Evolutionary conservation across 2,329 filamentous ascomycete species (phyloP).

Genomic region (Nemania sp.): DNA sequence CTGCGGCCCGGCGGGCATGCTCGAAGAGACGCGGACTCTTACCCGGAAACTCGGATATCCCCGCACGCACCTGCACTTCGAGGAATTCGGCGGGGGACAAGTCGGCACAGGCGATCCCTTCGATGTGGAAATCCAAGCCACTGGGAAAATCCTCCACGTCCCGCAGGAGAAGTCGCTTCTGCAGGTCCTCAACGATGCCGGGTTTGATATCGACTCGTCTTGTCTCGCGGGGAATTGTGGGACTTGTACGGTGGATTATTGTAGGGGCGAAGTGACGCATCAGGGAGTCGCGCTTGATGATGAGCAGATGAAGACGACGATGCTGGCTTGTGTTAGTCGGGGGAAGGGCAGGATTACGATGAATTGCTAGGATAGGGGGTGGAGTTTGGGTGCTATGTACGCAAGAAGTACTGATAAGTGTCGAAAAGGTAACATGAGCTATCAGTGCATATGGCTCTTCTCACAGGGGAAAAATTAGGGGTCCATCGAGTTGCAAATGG

Average conservation of each 20-base stretch:
- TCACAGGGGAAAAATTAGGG: too few species aligned
- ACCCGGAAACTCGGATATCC: conserved; percentile 32
- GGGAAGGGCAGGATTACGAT: conserved; percentile 37
- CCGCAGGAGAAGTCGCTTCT: conserved; percentile 38
- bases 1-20: conserved; percentile 35
- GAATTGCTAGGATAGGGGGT: conserved; percentile 20
- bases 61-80: conserved; percentile 33
- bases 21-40: conserved; percentile 29
- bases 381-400: too few species aligned
- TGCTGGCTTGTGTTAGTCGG: conserved; percentile 40
- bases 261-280: conserved; percentile 36
- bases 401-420: too few species aligned
- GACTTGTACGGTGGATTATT: conserved; percentile 38
- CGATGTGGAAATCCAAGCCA: conserved; percentile 35
- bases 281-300: conserved; percentile 37
- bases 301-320: conserved; percentile 33
- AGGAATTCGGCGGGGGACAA: conserved; percentile 36
- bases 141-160: conserved; percentile 33
- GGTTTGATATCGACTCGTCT: conserved; percentile 39
- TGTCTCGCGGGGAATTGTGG: conserved; percentile 40
- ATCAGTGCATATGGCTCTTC: too few species aligned
- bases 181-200: conserved; percentile 39
- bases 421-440: too few species aligned
- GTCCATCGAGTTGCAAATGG: too few species aligned
- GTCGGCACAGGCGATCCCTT: conserved; percentile 39